Percentiles rank a stretch among this genome's conserved stretches.
These are phyloP conservation scores for Senna siamea DNA, from an alignment of 306 rosid genomes.

Conservation along the genomic window DNA sequence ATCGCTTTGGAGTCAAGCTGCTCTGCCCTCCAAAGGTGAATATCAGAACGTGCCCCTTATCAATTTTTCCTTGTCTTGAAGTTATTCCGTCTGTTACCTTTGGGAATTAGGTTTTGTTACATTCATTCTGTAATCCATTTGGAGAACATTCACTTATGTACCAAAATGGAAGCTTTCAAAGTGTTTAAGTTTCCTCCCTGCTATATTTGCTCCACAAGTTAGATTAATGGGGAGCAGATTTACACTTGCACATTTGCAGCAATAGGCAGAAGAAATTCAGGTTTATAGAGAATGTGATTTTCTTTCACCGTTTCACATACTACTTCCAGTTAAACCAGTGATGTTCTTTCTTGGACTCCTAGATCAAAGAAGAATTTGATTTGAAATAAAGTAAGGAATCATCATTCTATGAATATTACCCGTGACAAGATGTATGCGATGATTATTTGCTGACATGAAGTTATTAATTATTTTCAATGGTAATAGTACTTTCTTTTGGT, in stretches of 20 bases:
- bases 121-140: neutral
- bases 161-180: neutral
- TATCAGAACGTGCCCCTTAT: neutral
- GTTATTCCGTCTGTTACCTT: neutral
- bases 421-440: slow-evolving; percentile 12
- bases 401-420: slow-evolving; percentile 1
- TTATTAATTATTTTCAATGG: slow-evolving; percentile 30
- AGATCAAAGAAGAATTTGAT: neutral
- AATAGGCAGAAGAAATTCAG: neutral
- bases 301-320: neutral
- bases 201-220: too few relatives aligned
- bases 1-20: slow-evolving; percentile 81
- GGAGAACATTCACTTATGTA: neutral
- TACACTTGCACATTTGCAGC: slow-evolving; percentile 7
- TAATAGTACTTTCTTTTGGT: slow-evolving; percentile 14
- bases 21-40: slow-evolving; percentile 61
- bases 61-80: neutral
- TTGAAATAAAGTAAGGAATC: neutral
- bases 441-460: slow-evolving; percentile 27
- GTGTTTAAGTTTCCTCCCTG: neutral
- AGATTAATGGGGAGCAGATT: neutral
- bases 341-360: neutral
- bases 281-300: neutral
- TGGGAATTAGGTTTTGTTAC: neutral
- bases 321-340: neutral